Evolutionary conservation across 2,329 filamentous ascomycete species (phyloP).

Genomic region (Epichloe elymi): DNA sequence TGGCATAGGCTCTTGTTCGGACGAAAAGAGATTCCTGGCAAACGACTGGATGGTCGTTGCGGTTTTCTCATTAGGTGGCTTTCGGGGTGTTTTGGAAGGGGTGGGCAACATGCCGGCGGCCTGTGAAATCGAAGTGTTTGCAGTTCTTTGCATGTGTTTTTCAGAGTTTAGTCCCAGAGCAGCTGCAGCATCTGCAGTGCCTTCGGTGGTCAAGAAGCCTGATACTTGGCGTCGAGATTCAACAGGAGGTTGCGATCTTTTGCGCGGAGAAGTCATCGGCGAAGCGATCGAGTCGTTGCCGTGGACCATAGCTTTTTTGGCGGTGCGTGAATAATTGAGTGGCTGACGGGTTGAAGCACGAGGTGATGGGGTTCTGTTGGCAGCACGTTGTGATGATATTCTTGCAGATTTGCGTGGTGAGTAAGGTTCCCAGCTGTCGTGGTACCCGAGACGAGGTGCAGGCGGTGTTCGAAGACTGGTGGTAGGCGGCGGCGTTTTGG

Average conservation of each 20-base stretch:
- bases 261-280: constrained; percentile 34
- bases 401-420: constrained; percentile 57
- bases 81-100: constrained; percentile 68
- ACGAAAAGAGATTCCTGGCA: constrained; percentile 49
- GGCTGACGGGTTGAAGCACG: constrained; percentile 21
- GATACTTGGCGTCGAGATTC: constrained; percentile 36
- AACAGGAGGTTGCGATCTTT: constrained; percentile 34
- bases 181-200: constrained; percentile 28
- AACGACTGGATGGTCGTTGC: constrained; percentile 38
- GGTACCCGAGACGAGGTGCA: constrained; percentile 53
- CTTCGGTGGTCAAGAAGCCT: constrained; percentile 29
- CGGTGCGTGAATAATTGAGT: constrained; percentile 19
- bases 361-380: constrained; percentile 44
- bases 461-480: constrained; percentile 49
- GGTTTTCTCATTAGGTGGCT: constrained; percentile 39
- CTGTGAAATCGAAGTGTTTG: constrained; percentile 18
- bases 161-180: constrained; percentile 24
- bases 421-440: constrained; percentile 60
- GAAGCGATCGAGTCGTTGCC: constrained; percentile 23
- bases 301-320: constrained; percentile 18
- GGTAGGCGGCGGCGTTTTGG: constrained; percentile 46
- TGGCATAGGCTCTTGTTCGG: constrained; percentile 43
- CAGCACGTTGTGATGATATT: constrained; percentile 41
- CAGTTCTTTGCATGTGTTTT: constrained; percentile 14
- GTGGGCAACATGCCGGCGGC: constrained; percentile 54